A percentile compares a stretch with the other conserved stretches of the same genome.
Conservation (phyloP, 257 asterid species). For the Solanum appendiculatum region DNA sequence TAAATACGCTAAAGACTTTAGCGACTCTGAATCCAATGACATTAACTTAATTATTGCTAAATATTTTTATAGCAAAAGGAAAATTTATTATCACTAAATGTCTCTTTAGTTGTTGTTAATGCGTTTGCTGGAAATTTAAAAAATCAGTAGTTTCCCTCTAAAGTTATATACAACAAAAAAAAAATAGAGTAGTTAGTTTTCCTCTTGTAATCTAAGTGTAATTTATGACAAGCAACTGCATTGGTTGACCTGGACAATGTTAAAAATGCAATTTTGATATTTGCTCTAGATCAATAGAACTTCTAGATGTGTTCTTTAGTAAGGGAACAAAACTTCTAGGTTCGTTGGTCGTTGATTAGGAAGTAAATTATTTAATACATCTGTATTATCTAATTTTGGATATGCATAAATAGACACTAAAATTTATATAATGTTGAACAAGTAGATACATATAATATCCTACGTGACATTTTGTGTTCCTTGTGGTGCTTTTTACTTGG, state of each 20-base stretch:
- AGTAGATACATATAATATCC: neutral
- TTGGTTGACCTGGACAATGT: neutral
- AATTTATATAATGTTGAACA: neutral
- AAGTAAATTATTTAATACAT: neutral
- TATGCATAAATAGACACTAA: neutral
- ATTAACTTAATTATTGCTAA: neutral
- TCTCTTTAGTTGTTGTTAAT: neutral
- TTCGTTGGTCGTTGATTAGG: neutral
- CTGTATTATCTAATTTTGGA: neutral
- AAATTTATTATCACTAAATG: neutral
- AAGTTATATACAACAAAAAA: too few species aligned
- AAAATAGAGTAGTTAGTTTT: too few species aligned
- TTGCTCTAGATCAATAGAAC: neutral
- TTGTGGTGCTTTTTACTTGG: neutral
- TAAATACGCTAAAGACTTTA: neutral
- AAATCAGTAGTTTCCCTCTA: neutral
- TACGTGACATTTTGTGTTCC: neutral
- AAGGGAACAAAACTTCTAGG: neutral
- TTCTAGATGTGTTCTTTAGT: neutral
- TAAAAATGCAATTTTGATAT: neutral
- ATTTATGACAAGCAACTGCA: neutral
- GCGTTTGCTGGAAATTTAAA: neutral
- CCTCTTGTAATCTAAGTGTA: neutral
- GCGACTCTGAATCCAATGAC: accelerated
- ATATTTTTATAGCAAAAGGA: neutral